A percentile compares a stretch with the other conserved stretches of the same genome.
Evolutionary conservation across 768 basidiomycete species (phyloP).

Genomic region (Pleurotus citrinopileatus): DNA sequence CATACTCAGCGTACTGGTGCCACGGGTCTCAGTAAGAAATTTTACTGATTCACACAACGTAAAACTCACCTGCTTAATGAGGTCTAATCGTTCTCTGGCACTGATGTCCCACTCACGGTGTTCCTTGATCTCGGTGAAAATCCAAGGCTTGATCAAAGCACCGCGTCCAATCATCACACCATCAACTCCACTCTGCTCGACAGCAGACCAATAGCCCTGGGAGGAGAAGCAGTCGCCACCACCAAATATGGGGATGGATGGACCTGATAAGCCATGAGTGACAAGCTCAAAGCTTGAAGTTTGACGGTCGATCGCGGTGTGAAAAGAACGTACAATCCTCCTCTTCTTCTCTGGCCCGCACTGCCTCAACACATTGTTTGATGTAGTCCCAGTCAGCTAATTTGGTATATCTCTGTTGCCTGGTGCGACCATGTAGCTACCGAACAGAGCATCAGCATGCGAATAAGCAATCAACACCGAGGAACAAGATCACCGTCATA

Average conservation of each 20-base stretch:
- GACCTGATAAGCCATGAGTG: constrained; percentile 40
- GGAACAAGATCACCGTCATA: constrained; percentile 32
- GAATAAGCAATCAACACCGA: neutral
- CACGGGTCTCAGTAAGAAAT: neutral
- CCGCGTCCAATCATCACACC: constrained; percentile 96
- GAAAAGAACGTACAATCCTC: constrained; percentile 58
- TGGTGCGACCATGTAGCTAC: constrained; percentile 92
- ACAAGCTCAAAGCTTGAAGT: no score
- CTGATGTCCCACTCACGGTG: constrained; percentile 91
- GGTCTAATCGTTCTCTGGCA: constrained; percentile 76
- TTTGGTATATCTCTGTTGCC: constrained; percentile 92
- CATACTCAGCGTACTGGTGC: constrained; percentile 79
- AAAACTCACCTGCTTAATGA: constrained; percentile 72
- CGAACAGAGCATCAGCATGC: neutral
- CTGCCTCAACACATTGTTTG: constrained; percentile 78
- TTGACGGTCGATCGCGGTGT: neutral
- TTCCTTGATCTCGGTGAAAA: constrained; percentile 95
- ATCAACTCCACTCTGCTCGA: constrained; percentile 83
- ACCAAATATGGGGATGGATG: constrained; percentile 91
- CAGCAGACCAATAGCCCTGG: constrained; percentile 73
- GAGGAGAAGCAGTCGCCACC: constrained; percentile 95
- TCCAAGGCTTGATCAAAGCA: constrained; percentile 94
- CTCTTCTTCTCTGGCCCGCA: constrained; percentile 68
- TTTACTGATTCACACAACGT: no score
- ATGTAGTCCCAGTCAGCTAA: constrained; percentile 96